These are phyloP conservation scores for Lepiota brunneoincarnata DNA, from an alignment of 768 basidiomycete genomes.

Conservation along the genomic window DNA sequence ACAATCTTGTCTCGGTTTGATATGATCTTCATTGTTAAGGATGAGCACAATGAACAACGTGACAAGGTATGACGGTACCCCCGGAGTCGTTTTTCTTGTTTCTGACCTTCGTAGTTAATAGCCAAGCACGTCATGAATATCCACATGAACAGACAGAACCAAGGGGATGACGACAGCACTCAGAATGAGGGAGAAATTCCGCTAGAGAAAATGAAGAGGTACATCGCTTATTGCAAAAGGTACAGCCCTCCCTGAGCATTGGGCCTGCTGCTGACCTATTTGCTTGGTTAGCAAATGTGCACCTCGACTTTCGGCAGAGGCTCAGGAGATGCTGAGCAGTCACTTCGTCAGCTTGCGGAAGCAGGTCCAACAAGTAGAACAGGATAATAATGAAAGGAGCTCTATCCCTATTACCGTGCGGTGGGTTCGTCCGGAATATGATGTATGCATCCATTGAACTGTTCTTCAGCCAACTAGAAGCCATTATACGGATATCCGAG, in stretches of 20 bases:
- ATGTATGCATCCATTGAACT: neutral
- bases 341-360: conserved; percentile 93
- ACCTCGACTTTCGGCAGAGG: conserved; percentile 88
- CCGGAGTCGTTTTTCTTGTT: conserved; percentile 4
- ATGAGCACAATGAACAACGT: conserved; percentile 93
- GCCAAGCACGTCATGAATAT: conserved; percentile 98
- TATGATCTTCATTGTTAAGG: conserved; percentile 99
- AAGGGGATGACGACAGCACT: conserved; percentile 54
- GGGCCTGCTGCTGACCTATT: neutral
- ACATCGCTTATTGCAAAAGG: conserved; percentile 96
- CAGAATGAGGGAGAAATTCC: conserved; percentile 86
- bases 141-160: conserved; percentile 91
- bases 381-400: conserved; percentile 95
- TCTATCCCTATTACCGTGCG: conserved; percentile 98
- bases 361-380: conserved; percentile 93
- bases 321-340: conserved; percentile 93
- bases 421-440: conserved; percentile 40
- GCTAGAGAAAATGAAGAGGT: conserved; percentile 98
- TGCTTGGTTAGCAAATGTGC: conserved; percentile 78
- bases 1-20: conserved; percentile 98
- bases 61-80: conserved; percentile 64
- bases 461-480: conserved; percentile 79
- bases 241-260: conserved; percentile 27
- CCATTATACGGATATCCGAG: conserved; percentile 98
- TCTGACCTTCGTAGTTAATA: conserved; percentile 59